These are phyloP conservation scores for Erucastrum elatum DNA, from an alignment of 345 rosid species.

Conservation along the genomic window DNA sequence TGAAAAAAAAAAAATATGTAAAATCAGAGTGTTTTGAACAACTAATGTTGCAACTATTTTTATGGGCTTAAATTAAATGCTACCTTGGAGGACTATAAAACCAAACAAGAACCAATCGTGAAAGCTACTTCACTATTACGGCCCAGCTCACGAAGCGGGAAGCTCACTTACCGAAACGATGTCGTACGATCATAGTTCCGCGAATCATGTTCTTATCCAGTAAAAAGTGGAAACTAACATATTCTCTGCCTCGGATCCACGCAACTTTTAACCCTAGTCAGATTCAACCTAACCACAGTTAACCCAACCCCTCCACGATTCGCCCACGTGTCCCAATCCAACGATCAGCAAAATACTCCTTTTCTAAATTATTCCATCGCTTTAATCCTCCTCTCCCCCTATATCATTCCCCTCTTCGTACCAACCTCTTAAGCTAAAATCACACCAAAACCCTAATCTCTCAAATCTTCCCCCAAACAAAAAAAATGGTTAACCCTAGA, in stretches of 20 bases:
- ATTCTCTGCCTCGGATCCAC: constrained; percentile 39
- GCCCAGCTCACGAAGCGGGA: not conserved
- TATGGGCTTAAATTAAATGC: not conserved
- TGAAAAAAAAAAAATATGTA: too few relatives aligned
- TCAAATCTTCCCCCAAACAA: not conserved
- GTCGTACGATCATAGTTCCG: not conserved
- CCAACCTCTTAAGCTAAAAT: not conserved
- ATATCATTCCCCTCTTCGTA: constrained; percentile 10
- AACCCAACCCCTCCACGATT: not conserved
- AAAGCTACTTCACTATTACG: not conserved
- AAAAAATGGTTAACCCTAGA: constrained; percentile 46
- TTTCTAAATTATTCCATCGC: constrained; percentile 12
- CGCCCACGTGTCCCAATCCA: constrained; percentile 24
- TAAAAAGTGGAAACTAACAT: constrained; percentile 9
- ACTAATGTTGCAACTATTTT: too few relatives aligned
- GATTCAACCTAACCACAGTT: constrained; percentile 35
- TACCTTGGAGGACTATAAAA: not conserved
- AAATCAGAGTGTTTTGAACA: too few relatives aligned
- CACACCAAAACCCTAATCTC: constrained; percentile 35
- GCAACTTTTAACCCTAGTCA: constrained; percentile 38
- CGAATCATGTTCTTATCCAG: constrained; percentile 1
- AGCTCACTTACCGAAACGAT: not conserved
- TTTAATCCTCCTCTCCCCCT: constrained; percentile 2
- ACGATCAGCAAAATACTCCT: not conserved
- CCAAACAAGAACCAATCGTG: not conserved